Evolutionary conservation across 805 yeast species (phyloP).

Genomic region (Blastobotrys terrestris): DNA sequence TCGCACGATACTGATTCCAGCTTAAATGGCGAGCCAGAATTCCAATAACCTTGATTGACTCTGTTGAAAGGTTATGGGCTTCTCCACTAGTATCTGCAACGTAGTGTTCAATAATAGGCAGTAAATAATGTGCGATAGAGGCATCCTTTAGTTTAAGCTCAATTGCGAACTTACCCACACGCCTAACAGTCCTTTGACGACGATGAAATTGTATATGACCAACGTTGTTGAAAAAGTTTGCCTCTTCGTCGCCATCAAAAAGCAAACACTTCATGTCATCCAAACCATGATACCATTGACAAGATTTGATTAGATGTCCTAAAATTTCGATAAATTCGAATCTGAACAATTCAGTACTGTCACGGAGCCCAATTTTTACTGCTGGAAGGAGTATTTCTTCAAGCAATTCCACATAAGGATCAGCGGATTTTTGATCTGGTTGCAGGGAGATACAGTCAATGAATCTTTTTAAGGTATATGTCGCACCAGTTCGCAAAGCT

Average conservation of each 20-base stretch:
- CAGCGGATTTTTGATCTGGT: constrained; percentile 26
- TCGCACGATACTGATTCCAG: constrained; percentile 77
- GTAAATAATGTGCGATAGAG: constrained; percentile 68
- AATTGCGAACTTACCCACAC: constrained; percentile 46
- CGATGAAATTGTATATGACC: constrained; percentile 80
- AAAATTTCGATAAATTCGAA: constrained; percentile 65
- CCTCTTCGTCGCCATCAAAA: constrained; percentile 69
- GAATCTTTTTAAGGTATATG: constrained; percentile 55
- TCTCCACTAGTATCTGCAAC: constrained; percentile 44
- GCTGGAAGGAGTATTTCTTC: constrained; percentile 56
- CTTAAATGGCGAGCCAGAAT: constrained; percentile 49
- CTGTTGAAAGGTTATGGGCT: constrained; percentile 33
- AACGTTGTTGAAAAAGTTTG: constrained; percentile 70
- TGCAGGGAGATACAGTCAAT: constrained; percentile 47
- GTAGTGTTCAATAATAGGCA: constrained; percentile 82
- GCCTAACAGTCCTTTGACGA: constrained; percentile 75
- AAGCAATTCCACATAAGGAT: constrained; percentile 32
- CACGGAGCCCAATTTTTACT: constrained; percentile 61
- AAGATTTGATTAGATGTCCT: constrained; percentile 51
- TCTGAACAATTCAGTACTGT: constrained; percentile 53
- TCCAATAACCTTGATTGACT: constrained; percentile 56
- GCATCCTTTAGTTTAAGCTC: constrained; percentile 39
- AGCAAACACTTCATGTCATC: constrained; percentile 61
- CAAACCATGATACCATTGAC: constrained; percentile 42
- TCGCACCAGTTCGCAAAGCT: constrained; percentile 72